Evolutionary conservation across 2,329 filamentous ascomycete species (phyloP).

Genomic region (Neospermospora avenae): DNA sequence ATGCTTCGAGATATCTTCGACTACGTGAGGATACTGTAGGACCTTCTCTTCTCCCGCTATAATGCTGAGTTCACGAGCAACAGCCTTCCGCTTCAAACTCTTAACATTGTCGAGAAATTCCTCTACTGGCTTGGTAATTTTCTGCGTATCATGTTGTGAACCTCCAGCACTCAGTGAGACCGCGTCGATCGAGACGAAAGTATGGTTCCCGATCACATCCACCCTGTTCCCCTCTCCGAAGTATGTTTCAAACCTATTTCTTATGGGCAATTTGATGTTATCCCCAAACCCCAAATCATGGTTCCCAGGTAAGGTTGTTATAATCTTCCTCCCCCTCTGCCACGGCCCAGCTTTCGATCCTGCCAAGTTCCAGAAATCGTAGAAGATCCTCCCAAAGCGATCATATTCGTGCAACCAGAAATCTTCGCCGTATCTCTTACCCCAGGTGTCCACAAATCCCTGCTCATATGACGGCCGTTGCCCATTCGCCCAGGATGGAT

Average conservation of each 20-base stretch:
- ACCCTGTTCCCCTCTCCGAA: slow-evolving; percentile 92
- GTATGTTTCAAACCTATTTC: slow-evolving; percentile 79
- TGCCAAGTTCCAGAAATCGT: slow-evolving; percentile 62
- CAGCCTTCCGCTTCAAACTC: slow-evolving; percentile 61
- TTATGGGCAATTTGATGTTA: slow-evolving; percentile 75
- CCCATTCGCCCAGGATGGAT: slow-evolving; percentile 55
- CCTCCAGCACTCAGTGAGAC: slow-evolving; percentile 77
- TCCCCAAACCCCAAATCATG: slow-evolving; percentile 91
- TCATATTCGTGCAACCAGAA: slow-evolving; percentile 87
- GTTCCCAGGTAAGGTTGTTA: slow-evolving; percentile 86
- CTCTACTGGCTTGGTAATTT: slow-evolving; percentile 73
- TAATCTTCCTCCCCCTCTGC: slow-evolving; percentile 69
- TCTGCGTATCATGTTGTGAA: slow-evolving; percentile 47
- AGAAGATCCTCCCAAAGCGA: slow-evolving; percentile 84
- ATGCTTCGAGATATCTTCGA: slow-evolving; percentile 48
- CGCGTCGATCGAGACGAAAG: slow-evolving; percentile 86
- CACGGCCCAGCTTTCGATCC: slow-evolving; percentile 53
- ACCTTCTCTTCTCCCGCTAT: slow-evolving; percentile 57
- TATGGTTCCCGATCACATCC: slow-evolving; percentile 91
- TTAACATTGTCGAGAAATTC: slow-evolving; percentile 72
- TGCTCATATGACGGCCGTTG: slow-evolving; percentile 51
- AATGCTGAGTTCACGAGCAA: slow-evolving; percentile 64
- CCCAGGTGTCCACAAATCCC: slow-evolving; percentile 61
- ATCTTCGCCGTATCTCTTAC: slow-evolving; percentile 70
- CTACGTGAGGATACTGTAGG: slow-evolving; percentile 53